Conservation (phyloP, 148 eudicot species). For the Dysphania ambrosioides region DNA sequence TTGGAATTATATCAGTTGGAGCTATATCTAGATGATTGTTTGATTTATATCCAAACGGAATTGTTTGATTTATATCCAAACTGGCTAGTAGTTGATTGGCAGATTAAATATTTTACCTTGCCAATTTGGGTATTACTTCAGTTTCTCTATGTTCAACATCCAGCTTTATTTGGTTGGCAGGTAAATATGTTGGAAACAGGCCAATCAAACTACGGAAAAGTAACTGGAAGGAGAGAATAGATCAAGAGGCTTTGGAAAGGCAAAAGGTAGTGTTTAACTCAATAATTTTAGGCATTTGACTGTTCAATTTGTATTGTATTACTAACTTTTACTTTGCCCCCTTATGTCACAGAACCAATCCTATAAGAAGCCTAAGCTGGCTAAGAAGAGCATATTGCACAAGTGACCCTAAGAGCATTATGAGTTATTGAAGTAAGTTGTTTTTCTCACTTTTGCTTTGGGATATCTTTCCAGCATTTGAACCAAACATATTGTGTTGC, state of each 20-base stretch:
- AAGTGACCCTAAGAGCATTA: constrained; percentile 36
- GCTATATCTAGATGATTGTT: too few relatives aligned
- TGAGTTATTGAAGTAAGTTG: constrained; percentile 9
- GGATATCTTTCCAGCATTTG: neutral
- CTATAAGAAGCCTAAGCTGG: constrained; percentile 56
- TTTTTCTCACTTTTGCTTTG: neutral
- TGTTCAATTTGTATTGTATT: neutral
- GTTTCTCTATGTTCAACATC: too few relatives aligned
- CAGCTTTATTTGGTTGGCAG: too few relatives aligned
- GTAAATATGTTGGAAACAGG: constrained; percentile 95
- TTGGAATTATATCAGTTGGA: neutral
- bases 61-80: too few relatives aligned
- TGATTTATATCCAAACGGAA: too few relatives aligned
- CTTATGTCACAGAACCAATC: constrained; percentile 47
- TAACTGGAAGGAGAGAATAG: constrained; percentile 93
- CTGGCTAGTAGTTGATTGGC: too few relatives aligned
- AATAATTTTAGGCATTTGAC: neutral
- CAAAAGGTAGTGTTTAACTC: constrained; percentile 52
- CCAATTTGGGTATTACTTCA: too few relatives aligned
- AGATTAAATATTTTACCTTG: too few relatives aligned
- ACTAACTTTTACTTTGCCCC: neutral
- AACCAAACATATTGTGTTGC: neutral
- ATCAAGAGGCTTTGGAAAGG: constrained; percentile 70
- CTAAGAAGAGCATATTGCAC: constrained; percentile 71
- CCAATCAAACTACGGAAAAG: constrained; percentile 94